Conservation (phyloP, 2,329 filamentous ascomycete genomes). For the Scedosporium aurantiacum region DNA sequence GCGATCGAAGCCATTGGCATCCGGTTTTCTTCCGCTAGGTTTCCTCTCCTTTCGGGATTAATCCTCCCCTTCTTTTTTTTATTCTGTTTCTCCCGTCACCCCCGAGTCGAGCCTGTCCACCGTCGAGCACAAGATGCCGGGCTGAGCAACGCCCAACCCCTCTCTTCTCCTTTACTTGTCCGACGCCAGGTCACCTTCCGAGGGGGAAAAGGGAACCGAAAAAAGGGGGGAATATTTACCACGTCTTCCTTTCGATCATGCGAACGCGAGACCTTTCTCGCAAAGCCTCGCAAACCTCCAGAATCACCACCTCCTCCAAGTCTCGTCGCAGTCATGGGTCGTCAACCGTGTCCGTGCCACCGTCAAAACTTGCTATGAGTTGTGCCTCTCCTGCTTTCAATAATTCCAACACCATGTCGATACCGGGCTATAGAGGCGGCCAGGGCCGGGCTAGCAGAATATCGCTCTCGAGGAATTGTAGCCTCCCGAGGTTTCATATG, state of each 20-base stretch:
- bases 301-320: neutral
- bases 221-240: too few relatives aligned
- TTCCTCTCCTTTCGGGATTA: neutral
- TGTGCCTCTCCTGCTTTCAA: neutral
- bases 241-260: conserved; percentile 1
- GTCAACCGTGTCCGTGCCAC: neutral
- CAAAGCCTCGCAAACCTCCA: neutral
- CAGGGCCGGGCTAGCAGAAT: neutral
- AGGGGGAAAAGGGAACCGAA: neutral
- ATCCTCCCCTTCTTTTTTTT: neutral
- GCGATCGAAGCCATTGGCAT: neutral
- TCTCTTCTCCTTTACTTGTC: neutral
- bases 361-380: neutral
- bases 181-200: neutral
- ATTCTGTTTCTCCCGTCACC: neutral
- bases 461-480: neutral
- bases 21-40: neutral
- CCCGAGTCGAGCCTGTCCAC: neutral
- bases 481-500: neutral
- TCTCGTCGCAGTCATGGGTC: neutral
- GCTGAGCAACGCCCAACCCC: neutral
- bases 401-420: neutral
- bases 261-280: neutral
- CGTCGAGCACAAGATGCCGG: neutral
- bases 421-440: neutral